Base-by-base conservation (phyloP, 768 basidiomycete species). In the Tulasnella sp. region DNA sequence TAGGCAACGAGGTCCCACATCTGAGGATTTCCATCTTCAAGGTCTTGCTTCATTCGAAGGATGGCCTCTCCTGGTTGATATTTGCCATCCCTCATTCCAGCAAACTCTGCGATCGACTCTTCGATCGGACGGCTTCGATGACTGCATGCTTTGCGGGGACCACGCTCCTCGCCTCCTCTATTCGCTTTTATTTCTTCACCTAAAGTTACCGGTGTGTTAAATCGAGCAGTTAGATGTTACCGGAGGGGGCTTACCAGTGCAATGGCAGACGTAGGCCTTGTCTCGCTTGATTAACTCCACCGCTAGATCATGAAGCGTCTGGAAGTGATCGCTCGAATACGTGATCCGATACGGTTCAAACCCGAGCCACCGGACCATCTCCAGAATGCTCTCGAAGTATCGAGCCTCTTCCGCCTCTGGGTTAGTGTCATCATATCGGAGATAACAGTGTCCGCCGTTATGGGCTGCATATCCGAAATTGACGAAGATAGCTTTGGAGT, bases 1-100 rank as follows among this genome's bases (percentile, higher is more conserved):
- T 99, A 99, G 9, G 97, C 97, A 46, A 98, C 93, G 76, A 98
- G 85, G 85, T 99, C 98, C 98, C 98, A 99, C 98, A 99, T 98
- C 85, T 96, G 95, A 15, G 97, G 97, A 84, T 99, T 99, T 16
- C 93, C 92, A 79, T 94, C 93, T 70, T 90, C 87, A 37, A 99
- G 85, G 83, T 99, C 94, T 85, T 96, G 94, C 85, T 99, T 99
- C 98, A 99, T 99, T 48, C 98, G 90, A 72, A 99, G 85, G 80
- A 92, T 93, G 48, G 94, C 96, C 84, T 96, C 93, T 81, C 97
- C 96, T 74, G 95, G 95, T 74, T 90, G 88, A 84, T 97, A 99
- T 80, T 91, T 87, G 11, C 98, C 98, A 77, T 91, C 87, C 85
- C 91, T 93, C 98, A 99, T 99, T 78, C 88, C 90, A 84, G 93